Evolutionary conservation across 257 asterid species (phyloP).

Genomic region (Solanum commersonii): DNA sequence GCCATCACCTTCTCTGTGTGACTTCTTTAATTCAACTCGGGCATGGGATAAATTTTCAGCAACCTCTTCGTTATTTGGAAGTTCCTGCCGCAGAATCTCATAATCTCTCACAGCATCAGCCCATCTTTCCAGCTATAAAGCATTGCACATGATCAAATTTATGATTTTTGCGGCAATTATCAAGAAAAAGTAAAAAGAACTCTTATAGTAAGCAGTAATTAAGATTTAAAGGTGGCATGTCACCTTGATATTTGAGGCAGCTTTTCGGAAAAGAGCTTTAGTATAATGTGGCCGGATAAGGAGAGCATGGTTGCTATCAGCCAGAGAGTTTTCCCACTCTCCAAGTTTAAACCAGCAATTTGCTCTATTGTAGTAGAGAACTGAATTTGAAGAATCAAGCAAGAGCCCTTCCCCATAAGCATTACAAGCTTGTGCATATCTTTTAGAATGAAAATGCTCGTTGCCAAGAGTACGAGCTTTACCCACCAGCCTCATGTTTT

Average conservation of each 20-base stretch:
- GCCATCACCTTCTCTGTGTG: slow-evolving; percentile 84
- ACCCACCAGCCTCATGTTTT: slow-evolving; percentile 39
- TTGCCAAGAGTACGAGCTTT: slow-evolving; percentile 69
- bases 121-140: slow-evolving; percentile 83
- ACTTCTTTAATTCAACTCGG: slow-evolving; percentile 30
- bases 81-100: slow-evolving; percentile 53
- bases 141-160: slow-evolving; percentile 44
- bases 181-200: not conserved
- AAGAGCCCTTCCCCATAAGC: slow-evolving; percentile 68
- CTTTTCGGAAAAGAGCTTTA: slow-evolving; percentile 65
- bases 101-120: slow-evolving; percentile 83
- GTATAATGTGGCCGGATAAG: slow-evolving; percentile 46
- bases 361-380: slow-evolving; percentile 72
- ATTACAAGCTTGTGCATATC: slow-evolving; percentile 60
- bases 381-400: slow-evolving; percentile 43
- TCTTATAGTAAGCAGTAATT: too few relatives aligned
- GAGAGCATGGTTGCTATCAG: slow-evolving; percentile 67
- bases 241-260: slow-evolving; percentile 63
- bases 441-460: slow-evolving; percentile 48
- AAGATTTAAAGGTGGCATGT: too few relatives aligned
- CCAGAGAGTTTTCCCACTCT: slow-evolving; percentile 52
- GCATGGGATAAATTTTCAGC: slow-evolving; percentile 56
- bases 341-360: slow-evolving; percentile 78
- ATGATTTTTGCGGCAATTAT: not conserved
- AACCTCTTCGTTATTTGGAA: slow-evolving; percentile 57